Evolutionary conservation across 208 protist species (phyloP), one percentile per base, ranked within the genome.

Genomic region (Trypanosoma lewisi): DNA sequence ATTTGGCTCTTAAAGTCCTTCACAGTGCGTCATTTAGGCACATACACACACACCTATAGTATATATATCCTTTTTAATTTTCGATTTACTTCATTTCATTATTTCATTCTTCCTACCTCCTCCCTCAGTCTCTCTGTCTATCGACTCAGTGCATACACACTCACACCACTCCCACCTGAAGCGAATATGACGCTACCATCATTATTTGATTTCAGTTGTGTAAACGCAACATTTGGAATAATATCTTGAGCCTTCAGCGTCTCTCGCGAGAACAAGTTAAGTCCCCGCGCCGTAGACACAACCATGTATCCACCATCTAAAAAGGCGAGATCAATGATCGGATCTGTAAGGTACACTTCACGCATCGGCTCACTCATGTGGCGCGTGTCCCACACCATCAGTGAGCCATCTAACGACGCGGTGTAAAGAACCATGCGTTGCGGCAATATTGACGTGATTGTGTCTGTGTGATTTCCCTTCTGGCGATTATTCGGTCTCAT

Each of bases 381-480:
- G 16, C 89, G 89, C 16, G 72, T 41, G 56, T 95, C 89, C 84
- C 85, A 95, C 36, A 93, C 33, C 7, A 70, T 41, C 45, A 92
- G 59, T 11, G 70, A 76, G 17, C 89, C 89, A 59, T 92, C 85
- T 45, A 95, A 55, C 4, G 75, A 76, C 11, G 73, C 76, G 1
- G 86, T 82, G 17, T 87, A 51, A 36, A 95, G 62, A 36, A 72
- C 62, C 59, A 82, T 85, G n/a, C 75, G 66, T 11, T 73, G 60
- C 4, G 75, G 61, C 34, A 76, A 56, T 12, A 95, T 63, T n/a
- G 78, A 42, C 4, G 75, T 85, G 63, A 95, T 87, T 59, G 83
- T 91, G 64, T 79, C 80, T 11, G 33, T 63, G 71, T 93, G 85
- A 7, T 39, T 30, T 25, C 48, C 68, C 16, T 51, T 57, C 37